Percentiles rank a stretch among this genome's conserved stretches.
These are phyloP conservation scores for Stenocarpella maydis DNA, from an alignment of 2,329 filamentous ascomycete genomes.

Conservation along the genomic window DNA sequence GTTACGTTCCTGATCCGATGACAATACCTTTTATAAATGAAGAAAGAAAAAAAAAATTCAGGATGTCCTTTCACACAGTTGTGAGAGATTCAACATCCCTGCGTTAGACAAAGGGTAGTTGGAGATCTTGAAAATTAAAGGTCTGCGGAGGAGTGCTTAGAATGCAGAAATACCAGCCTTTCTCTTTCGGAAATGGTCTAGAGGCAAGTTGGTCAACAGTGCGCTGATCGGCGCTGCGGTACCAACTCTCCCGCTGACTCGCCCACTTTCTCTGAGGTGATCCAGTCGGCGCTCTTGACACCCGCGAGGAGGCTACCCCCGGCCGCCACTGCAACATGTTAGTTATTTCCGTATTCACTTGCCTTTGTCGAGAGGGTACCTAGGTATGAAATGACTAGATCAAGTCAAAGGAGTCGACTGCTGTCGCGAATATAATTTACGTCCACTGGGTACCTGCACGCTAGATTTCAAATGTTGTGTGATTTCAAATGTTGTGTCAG, in stretches of 20 bases:
- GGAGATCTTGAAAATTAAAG: too few species aligned
- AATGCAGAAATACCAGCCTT: background rate
- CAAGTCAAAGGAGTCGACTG: background rate
- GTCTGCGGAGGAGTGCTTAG: too few species aligned
- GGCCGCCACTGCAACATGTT: background rate
- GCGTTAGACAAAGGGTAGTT: too few species aligned
- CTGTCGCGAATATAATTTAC: background rate
- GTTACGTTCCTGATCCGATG: too few species aligned
- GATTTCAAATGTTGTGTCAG: too few species aligned
- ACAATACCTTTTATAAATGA: too few species aligned
- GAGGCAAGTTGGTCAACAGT: background rate
- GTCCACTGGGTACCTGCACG: background rate
- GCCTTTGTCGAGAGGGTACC: too few species aligned
- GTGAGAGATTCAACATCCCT: too few species aligned
- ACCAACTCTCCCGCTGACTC: background rate
- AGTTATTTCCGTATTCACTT: background rate
- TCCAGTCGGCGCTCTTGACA: conserved; percentile 8
- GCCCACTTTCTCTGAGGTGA: background rate
- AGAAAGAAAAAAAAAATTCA: too few species aligned
- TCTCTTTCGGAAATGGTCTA: background rate
- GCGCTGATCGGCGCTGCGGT: background rate
- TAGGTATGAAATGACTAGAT: fast-evolving
- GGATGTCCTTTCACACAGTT: too few species aligned
- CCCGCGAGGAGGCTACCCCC: conserved; percentile 3
- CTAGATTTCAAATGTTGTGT: background rate